Evolutionary conservation across 805 yeast genomes (phyloP).

Genomic region (Tetrapisispora nanseiensis): DNA sequence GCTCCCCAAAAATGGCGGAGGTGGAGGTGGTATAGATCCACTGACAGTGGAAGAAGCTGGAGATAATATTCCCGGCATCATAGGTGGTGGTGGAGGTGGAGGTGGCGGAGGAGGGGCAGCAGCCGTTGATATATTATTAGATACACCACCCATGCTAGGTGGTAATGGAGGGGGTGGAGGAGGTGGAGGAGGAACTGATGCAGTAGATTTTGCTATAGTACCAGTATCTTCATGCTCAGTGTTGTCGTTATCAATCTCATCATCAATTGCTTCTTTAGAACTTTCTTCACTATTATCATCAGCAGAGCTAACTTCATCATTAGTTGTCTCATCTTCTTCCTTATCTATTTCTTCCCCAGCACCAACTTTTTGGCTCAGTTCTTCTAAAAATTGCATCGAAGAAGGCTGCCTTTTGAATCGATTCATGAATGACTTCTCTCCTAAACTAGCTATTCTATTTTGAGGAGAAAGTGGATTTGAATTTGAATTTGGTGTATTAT

Average conservation of each 20-base stretch:
- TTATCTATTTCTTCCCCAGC: background rate
- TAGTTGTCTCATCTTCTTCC: background rate
- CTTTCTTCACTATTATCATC: background rate
- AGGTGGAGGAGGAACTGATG: conserved; percentile 10
- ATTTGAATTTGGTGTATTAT: conserved; percentile 4
- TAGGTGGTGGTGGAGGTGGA: conserved; percentile 30
- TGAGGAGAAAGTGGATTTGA: conserved; percentile 3
- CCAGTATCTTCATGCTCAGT: too few species aligned
- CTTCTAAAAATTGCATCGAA: conserved; percentile 20
- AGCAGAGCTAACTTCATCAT: background rate
- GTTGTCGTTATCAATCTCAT: background rate
- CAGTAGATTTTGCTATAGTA: too few species aligned
- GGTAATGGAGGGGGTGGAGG: conserved; percentile 21
- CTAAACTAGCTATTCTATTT: conserved; percentile 2
- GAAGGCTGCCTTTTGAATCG: conserved; percentile 22
- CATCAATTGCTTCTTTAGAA: background rate
- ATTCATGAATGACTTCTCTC: conserved; percentile 21
- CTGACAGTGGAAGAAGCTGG: conserved; percentile 30
- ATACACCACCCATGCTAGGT: conserved; percentile 6
- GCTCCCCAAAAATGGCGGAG: conserved; percentile 17
- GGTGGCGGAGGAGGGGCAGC: conserved; percentile 19
- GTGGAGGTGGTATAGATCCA: conserved; percentile 27
- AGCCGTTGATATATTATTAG: conserved; percentile 14
- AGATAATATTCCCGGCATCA: too few species aligned
- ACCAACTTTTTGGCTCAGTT: conserved; percentile 16